Evolutionary conservation across 2,329 filamentous ascomycete genomes (phyloP).

Genomic region (Myriosclerotinia curreyana): DNA sequence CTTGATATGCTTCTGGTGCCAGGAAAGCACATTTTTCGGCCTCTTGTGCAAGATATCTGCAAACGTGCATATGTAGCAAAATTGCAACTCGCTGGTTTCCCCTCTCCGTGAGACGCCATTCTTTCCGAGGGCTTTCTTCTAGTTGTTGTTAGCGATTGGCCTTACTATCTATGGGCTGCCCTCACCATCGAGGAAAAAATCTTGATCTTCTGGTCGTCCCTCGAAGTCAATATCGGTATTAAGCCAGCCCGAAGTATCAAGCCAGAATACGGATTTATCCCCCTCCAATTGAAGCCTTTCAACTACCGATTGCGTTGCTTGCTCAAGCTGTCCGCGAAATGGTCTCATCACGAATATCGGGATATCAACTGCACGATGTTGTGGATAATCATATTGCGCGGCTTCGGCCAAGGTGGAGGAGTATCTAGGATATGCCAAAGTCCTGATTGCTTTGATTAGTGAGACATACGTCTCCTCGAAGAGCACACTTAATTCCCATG

Average conservation of each 20-base stretch:
- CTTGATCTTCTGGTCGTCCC: constrained; percentile 29
- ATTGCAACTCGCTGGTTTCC: constrained; percentile 41
- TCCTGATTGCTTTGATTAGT: constrained; percentile 40
- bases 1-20: constrained; percentile 35
- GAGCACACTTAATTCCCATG: constrained; percentile 34
- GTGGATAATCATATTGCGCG: constrained; percentile 23
- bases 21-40: constrained; percentile 40
- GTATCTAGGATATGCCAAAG: constrained; percentile 32
- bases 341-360: constrained; percentile 43
- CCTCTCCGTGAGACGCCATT: constrained; percentile 38
- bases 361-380: constrained; percentile 33
- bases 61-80: constrained; percentile 42
- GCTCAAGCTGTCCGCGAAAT: constrained; percentile 39
- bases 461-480: constrained; percentile 41
- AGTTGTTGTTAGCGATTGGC: background rate
- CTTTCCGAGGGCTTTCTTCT: constrained; percentile 32
- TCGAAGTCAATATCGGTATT: constrained; percentile 34
- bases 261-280: constrained; percentile 41
- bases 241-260: constrained; percentile 44
- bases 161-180: background rate
- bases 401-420: constrained; percentile 21
- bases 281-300: constrained; percentile 39
- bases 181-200: constrained; percentile 39
- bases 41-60: constrained; percentile 39
- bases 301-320: constrained; percentile 39